Evolutionary conservation across 1,139 yeast genomes (phyloP), one percentile per base, ranked within the genome.

Genomic region (Eremothecium sinecaudum): DNA sequence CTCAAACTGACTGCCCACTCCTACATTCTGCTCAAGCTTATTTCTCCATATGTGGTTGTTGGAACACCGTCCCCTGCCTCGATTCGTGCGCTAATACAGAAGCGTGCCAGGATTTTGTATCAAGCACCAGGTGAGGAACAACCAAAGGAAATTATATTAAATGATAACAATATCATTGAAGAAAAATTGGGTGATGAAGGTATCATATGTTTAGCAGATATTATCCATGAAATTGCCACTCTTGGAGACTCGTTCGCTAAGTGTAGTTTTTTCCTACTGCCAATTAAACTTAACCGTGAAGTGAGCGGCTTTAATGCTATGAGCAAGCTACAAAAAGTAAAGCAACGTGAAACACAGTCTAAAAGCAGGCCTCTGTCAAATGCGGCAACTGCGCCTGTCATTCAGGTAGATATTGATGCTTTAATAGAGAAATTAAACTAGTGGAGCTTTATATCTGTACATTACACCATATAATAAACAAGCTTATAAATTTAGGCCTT

Each of bases 181-280:
- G 86, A 79, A 48, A 64, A 67, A 51, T 66, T 80, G 42, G 87
- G 82, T 20, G 75, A 74, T 24, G 61, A 66, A 38, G 90, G 90
- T 12, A 64, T 78, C 43, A 74, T 80, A 45, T 80, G 93, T 71
- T 70, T 78, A 26, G 92, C 80, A 61, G 93, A 80, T 58, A 66
- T 80, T 39, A 71, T 80, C 37, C 83, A 77, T 52, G 90, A 80
- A 58, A 66, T 80, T 37, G 67, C 65, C 24, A 58, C 74, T 13
- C 53, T 79, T 46, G 79, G 84, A 17, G 81, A 73, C 22, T 63
- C 69, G 44, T 80, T 80, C 61, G 71, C 75, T 45, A 58, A 59
- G 21, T 73, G 76, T 40, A 65, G 70, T 40, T 63, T 65, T 45
- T 80, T 84, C 70, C 59, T 80, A 47, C 66, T 69, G 42, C 92